These are phyloP conservation scores for Ophiocordyceps camponoti-leonardi DNA, from an alignment of 2,329 filamentous ascomycete genomes.

Conservation along the genomic window DNA sequence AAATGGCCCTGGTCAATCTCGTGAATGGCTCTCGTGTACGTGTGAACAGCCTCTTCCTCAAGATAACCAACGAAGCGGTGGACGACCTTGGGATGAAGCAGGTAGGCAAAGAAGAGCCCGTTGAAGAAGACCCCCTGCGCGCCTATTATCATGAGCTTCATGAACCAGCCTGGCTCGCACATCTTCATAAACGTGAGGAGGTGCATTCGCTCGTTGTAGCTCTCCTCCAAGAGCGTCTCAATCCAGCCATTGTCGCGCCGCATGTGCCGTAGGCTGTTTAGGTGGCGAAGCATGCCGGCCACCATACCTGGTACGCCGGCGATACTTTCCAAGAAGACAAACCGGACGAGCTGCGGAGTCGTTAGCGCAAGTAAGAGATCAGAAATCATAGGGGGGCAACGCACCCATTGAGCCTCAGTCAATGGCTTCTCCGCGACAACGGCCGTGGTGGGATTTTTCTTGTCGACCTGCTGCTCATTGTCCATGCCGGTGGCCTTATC, in stretches of 20 bases:
- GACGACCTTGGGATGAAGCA: conserved; percentile 70
- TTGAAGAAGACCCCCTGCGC: conserved; percentile 98
- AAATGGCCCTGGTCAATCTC: conserved; percentile 76
- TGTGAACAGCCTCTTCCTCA: conserved; percentile 92
- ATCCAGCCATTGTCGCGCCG: conserved; percentile 96
- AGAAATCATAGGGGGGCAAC: conserved; percentile 5
- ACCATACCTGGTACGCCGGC: conserved; percentile 96
- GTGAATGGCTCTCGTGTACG: conserved; percentile 75
- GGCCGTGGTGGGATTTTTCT: conserved; percentile 36
- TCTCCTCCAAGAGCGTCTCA: conserved; percentile 77
- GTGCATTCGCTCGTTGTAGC: conserved; percentile 89
- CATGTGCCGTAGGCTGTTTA: conserved; percentile 68
- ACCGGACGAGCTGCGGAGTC: conserved; percentile 44
- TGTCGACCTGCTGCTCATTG: conserved; percentile 54
- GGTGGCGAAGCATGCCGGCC: conserved; percentile 80
- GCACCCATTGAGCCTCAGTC: conserved; percentile 70
- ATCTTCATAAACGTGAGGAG: conserved; percentile 86
- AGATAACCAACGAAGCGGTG: conserved; percentile 95
- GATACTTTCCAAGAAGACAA: conserved; percentile 87
- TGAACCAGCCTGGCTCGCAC: conserved; percentile 58
- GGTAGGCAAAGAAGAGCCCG: conserved; percentile 73
- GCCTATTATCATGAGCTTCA: conserved; percentile 79
- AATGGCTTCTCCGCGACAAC: conserved; percentile 39
- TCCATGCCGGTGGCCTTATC: conserved; percentile 61
- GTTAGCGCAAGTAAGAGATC: background rate